Conservation (phyloP, 2,329 filamentous ascomycete genomes). For the Colletotrichum theobromicola region DNA sequence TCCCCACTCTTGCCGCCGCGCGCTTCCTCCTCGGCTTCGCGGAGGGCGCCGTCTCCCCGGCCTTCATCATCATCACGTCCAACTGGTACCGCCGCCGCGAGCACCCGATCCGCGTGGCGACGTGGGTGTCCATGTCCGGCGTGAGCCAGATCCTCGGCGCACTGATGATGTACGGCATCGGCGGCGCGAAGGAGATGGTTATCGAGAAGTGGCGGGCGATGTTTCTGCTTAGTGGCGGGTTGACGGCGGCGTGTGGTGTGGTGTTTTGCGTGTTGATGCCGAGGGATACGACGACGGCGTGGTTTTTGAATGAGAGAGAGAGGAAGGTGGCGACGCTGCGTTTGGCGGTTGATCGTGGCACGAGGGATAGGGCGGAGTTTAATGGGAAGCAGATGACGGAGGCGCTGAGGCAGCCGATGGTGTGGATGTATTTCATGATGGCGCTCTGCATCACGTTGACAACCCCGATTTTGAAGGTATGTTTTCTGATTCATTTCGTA, state of each 20-base stretch:
- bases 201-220: slow-evolving; percentile 24
- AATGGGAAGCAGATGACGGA: slow-evolving; percentile 24
- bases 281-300: neutral
- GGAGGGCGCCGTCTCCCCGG: slow-evolving; percentile 34
- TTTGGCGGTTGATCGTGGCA: slow-evolving; percentile 23
- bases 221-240: slow-evolving; percentile 23
- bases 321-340: slow-evolving; percentile 4
- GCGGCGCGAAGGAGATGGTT: slow-evolving; percentile 8
- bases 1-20: slow-evolving; percentile 26
- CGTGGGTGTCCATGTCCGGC: slow-evolving; percentile 33
- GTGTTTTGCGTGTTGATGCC: slow-evolving; percentile 7
- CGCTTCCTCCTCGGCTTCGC: slow-evolving; percentile 34
- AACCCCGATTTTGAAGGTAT: slow-evolving; percentile 26
- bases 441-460: slow-evolving; percentile 25
- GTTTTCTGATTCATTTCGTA: rapidly evolving
- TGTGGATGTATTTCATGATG: slow-evolving; percentile 25
- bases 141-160: slow-evolving; percentile 31
- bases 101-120: slow-evolving; percentile 32
- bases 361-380: slow-evolving; percentile 21
- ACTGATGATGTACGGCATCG: slow-evolving; percentile 33
- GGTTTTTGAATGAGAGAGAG: slow-evolving; percentile 5
- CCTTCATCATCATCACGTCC: slow-evolving; percentile 36
- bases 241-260: neutral
- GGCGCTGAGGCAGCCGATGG: slow-evolving; percentile 15
- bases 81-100: slow-evolving; percentile 34